phyloP scores from a whole-genome alignment of 768 basidiomycete genomes.

The Hygrocybe punicea region DNA sequence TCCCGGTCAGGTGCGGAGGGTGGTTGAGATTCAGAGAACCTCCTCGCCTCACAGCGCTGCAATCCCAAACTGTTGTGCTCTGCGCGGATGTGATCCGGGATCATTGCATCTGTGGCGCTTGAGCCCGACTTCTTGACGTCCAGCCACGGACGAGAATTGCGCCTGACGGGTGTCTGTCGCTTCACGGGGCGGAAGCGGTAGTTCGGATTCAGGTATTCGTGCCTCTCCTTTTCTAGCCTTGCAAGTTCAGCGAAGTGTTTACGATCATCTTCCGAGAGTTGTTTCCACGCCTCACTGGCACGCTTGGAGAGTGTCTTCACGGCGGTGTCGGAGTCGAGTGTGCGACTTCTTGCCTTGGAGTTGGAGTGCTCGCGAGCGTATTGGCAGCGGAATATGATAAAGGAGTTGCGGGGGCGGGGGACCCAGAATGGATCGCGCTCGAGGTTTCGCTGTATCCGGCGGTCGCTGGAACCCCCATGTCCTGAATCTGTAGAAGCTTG shows the following conservation, averaged over 20 bases:
- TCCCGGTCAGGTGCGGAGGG: constrained; percentile 11
- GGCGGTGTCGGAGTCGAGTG: constrained; percentile 23
- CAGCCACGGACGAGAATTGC: constrained; percentile 26
- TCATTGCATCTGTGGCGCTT: neutral
- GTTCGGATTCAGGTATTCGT: constrained; percentile 54
- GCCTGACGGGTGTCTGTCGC: constrained; percentile 20
- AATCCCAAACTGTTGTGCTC: neutral
- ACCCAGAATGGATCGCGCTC: constrained; percentile 26
- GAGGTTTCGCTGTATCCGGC: neutral
- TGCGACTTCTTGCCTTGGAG: constrained; percentile 35
- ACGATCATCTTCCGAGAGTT: constrained; percentile 47
- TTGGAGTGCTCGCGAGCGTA: constrained; percentile 45
- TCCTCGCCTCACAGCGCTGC: neutral
- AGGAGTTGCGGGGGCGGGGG: constrained; percentile 65
- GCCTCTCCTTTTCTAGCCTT: constrained; percentile 52
- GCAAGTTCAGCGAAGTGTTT: constrained; percentile 53
- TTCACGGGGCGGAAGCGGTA: constrained; percentile 63
- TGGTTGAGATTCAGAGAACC: constrained; percentile 5
- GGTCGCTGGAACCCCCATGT: neutral
- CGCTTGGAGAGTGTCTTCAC: constrained; percentile 70
- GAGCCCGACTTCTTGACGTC: constrained; percentile 18
- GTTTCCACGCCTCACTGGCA: constrained; percentile 72
- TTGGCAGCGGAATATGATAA: constrained; percentile 71
- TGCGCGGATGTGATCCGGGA: neutral
- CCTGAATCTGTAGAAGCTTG: neutral